Evolutionary conservation across 768 basidiomycete species (phyloP), one percentile per base, ranked within the genome.

Genomic region (Mycena filopes): DNA sequence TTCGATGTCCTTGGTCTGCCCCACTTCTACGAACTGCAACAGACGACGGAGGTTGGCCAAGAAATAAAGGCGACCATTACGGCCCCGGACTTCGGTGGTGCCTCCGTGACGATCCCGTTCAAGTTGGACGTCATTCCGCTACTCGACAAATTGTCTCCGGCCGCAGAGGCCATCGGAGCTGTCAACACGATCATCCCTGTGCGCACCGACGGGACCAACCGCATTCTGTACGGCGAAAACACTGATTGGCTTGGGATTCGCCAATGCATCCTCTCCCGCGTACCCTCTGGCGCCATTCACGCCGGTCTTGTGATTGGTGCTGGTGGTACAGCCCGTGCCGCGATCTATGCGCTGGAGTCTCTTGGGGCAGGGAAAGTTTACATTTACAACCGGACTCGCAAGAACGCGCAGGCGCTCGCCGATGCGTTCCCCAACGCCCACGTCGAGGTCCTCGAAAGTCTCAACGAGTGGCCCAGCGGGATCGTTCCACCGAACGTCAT

Each of bases 71-170:
- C 83, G 3, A 83, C 88, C 3, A 82, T 98, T 21, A 76, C 81
- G 1, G 80, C 85, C 4, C 84, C 87, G 2, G 87, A 89, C 48
- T 99, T 99, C 74, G 97, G 98, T 10, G 98, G 98, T 0, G 98
- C 96, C 18, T 95, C 93, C 6, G 95, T 99, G 28, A 99, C 98
- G 21, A 98, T 99, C 68, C 98, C 98, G 2, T 90, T 91, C 83
- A 99, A 99, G 78, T 81, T 97, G 41, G 92, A 94, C 65, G 83
- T 99, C 67, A 94, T 99, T 50, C 87, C 92, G 1, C 81, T 92
- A 7, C 86, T 99, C 54, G 92, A 96, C 72, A 79, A 81, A 56
- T 78, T 98, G 43, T 92, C 96, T 0, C 87, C 89, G 0, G 89
- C 95, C 23, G 98, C 96, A 1, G 81, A 88, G 70, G 81, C 86